Conservation (phyloP, 2,329 filamentous ascomycete species). For the Aspergillus hiratsukae region DNA sequence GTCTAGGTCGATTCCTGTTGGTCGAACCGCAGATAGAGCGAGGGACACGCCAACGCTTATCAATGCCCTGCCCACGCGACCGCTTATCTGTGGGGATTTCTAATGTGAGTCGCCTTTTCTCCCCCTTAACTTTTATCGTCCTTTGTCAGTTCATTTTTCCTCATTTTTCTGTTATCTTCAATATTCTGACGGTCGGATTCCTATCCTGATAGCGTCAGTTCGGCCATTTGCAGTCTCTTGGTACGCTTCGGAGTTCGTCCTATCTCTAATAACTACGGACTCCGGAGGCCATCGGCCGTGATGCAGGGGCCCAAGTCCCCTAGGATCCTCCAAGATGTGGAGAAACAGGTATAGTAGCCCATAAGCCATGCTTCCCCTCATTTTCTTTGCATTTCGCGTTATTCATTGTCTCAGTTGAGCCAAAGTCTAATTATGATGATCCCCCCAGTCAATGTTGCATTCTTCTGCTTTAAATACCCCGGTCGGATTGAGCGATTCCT, state of each 20-base stretch:
- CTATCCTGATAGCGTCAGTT: not conserved
- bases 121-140: not conserved
- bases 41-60: not conserved
- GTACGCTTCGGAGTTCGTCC: not conserved
- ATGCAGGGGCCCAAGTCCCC: not conserved
- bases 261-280: not conserved
- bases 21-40: not conserved
- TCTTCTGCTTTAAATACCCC: not conserved
- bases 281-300: not conserved
- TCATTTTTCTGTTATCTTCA: not conserved
- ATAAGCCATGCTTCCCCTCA: not conserved
- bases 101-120: not conserved
- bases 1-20: not conserved
- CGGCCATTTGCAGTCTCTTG: not conserved
- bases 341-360: constrained; percentile 25
- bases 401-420: not conserved
- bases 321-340: constrained; percentile 19
- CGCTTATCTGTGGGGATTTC: not conserved
- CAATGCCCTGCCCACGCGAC: not conserved
- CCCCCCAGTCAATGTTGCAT: constrained; percentile 14
- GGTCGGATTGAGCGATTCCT: not conserved
- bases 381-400: not conserved
- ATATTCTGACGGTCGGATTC: not conserved
- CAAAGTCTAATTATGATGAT: not conserved
- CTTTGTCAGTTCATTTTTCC: not conserved